Conservation (phyloP, 176 grass and related monocot genomes). For the Microstegium vimineum region DNA sequence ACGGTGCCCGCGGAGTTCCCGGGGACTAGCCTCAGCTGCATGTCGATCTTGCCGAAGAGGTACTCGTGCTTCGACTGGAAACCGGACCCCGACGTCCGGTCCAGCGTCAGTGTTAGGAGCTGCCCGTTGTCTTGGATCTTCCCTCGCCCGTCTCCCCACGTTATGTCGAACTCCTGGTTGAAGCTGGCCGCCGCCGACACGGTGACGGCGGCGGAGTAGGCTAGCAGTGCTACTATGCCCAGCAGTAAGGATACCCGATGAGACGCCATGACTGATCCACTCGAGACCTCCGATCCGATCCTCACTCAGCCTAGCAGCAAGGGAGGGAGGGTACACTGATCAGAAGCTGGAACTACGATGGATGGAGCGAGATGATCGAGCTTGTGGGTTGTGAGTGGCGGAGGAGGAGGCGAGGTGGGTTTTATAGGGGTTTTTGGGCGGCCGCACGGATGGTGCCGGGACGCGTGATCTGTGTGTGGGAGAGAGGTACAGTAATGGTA, state of each 20-base stretch:
- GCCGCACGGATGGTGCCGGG: constrained; percentile 20
- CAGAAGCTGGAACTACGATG: neutral
- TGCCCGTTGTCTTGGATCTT: constrained; percentile 50
- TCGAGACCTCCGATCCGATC: neutral
- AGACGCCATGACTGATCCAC: neutral
- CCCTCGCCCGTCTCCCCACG: constrained; percentile 75
- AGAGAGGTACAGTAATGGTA: too few relatives aligned
- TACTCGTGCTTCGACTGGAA: constrained; percentile 89
- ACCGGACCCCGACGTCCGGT: constrained; percentile 61
- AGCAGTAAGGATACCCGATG: neutral
- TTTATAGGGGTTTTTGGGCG: too few relatives aligned
- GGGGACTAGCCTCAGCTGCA: constrained; percentile 79
- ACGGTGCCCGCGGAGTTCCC: constrained; percentile 92
- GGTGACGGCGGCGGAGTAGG: neutral
- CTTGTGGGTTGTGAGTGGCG: constrained; percentile 9
- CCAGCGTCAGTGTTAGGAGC: constrained; percentile 62
- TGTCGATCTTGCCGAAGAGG: constrained; percentile 89
- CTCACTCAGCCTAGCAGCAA: neutral
- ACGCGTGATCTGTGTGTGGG: neutral
- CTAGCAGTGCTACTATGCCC: constrained; percentile 10
- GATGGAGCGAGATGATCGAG: neutral
- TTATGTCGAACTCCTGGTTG: constrained; percentile 67
- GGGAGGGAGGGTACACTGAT: neutral
- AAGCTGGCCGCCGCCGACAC: constrained; percentile 36
- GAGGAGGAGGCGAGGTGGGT: constrained; percentile 9